Evolutionary conservation across 2,329 filamentous ascomycete genomes (phyloP), one percentile per base, ranked within the genome.

Genomic region (Ceratocystis alfenasii): DNA sequence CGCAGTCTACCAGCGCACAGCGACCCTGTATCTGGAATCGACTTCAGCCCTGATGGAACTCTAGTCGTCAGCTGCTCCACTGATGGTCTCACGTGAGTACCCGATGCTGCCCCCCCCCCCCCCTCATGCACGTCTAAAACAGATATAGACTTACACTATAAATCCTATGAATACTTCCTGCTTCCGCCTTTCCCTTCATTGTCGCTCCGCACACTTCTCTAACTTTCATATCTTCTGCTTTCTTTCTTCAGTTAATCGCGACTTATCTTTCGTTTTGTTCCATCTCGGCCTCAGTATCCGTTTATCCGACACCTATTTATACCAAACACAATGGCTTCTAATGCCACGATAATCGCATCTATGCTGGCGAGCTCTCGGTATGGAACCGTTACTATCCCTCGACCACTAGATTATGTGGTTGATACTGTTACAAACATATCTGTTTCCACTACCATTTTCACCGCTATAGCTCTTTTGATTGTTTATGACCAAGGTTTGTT

Each of bases 401-500:
- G 81, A 55, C 81, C 83, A 70, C 73, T 87, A 69, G 79, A 83
- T 70, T 76, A 76, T 78, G 72, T 80, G 76, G 72, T 86, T 76
- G 78, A 82, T 73, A 72, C 74, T 76, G 70, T 83, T 69, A 78
- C 82, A 70, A 82, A 81, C 67, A 74, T 68, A 61, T 65, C 66
- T 4, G 41, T 74, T 46, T 75, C 80, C 72, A 41, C 64, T 12
- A 53, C 62, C 36, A 28, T 88, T 44, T 74, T 92, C 70, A 89
- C 89, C 17, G 69, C 94, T 63, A 74, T 96, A 66, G 78, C 87
- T 44, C 72, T 88, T 7, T 83, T 87, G 65, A 83, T 95, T 67
- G 82, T 86, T 68, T 97, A 96, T 75, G 93, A 97, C 76, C 93
- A 97, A 79, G 80, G 93, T 96, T 80, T 75, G 89, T 48, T 48